A percentile compares a stretch with the other conserved stretches of the same genome.
phyloP scores from a whole-genome alignment of 1,139 yeast species.

The Kodamaea derodonti region DNA sequence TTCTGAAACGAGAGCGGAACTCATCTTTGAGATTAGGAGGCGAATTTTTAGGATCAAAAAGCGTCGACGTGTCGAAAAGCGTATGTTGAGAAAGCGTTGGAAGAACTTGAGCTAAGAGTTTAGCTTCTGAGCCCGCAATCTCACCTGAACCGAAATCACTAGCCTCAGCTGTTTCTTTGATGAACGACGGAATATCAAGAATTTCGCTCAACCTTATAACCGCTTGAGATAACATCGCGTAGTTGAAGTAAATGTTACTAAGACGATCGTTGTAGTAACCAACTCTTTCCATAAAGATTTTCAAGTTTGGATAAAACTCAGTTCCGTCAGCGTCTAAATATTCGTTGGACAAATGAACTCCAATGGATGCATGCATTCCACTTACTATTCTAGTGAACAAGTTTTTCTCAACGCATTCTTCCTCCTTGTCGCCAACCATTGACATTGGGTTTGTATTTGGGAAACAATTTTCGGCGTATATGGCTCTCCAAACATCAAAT shows the following conservation, averaged over 20 bases:
- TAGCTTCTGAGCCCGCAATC: conserved; percentile 12
- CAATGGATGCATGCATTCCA: conserved; percentile 95
- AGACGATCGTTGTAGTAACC: conserved; percentile 88
- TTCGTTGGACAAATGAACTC: conserved; percentile 88
- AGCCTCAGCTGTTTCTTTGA: no score
- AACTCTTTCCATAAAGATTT: conserved; percentile 82
- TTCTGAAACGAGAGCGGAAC: conserved; percentile 78
- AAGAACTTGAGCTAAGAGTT: conserved; percentile 25
- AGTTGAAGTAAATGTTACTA: conserved; percentile 86
- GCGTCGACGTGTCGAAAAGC: conserved; percentile 42
- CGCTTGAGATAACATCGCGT: conserved; percentile 81
- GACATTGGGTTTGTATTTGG: conserved; percentile 47
- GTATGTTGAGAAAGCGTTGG: conserved; percentile 26
- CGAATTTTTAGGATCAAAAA: conserved; percentile 55
- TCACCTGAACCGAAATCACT: conserved; percentile 25
- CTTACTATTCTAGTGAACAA: conserved; percentile 82
- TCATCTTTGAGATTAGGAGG: conserved; percentile 68
- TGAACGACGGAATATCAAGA: conserved; percentile 25
- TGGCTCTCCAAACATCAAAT: conserved; percentile 87
- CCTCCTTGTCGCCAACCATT: conserved; percentile 27
- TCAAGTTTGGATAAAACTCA: conserved; percentile 78
- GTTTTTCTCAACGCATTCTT: conserved; percentile 77
- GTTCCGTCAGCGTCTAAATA: conserved; percentile 71
- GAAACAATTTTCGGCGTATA: conserved; percentile 89
- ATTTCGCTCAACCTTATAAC: conserved; percentile 55